phyloP scores from a whole-genome alignment of 306 rosid genomes.

The Dryas alaskensis region DNA sequence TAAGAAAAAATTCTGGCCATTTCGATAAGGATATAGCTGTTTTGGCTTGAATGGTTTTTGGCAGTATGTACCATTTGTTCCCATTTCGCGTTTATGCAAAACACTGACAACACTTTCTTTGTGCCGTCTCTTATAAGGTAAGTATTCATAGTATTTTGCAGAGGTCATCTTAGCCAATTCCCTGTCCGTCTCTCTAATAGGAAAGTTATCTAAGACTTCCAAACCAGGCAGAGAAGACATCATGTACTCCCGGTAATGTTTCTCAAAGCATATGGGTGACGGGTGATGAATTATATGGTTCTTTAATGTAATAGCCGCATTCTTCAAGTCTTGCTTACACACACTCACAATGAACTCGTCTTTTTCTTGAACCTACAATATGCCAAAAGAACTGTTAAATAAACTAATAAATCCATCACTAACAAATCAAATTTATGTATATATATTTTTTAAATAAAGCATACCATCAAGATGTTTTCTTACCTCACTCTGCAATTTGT shows the following conservation, averaged over 20 bases:
- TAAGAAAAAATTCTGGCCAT: slow-evolving; percentile 48
- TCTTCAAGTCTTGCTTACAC: slow-evolving; percentile 33
- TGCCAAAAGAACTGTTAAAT: slow-evolving; percentile 9
- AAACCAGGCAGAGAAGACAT: slow-evolving; percentile 54
- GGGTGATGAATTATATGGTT: slow-evolving; percentile 56
- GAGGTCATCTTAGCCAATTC: slow-evolving; percentile 50
- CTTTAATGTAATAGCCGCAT: slow-evolving; percentile 26
- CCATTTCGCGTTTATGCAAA: slow-evolving; percentile 64
- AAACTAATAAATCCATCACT: not conserved
- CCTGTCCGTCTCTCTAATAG: slow-evolving; percentile 48
- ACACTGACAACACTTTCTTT: slow-evolving; percentile 60
- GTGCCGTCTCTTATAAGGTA: slow-evolving; percentile 59
- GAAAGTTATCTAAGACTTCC: slow-evolving; percentile 60
- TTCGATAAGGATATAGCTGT: slow-evolving; percentile 34
- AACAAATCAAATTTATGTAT: slow-evolving; percentile 3
- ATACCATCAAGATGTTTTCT: slow-evolving; percentile 14
- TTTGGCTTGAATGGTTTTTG: slow-evolving; percentile 28
- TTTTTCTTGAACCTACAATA: slow-evolving; percentile 37
- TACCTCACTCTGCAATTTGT: slow-evolving; percentile 53
- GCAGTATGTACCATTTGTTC: slow-evolving; percentile 39
- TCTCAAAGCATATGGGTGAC: slow-evolving; percentile 72
- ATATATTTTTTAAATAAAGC: not conserved
- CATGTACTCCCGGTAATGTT: slow-evolving; percentile 70
- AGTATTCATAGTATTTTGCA: slow-evolving; percentile 53
- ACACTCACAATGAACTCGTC: not conserved